phyloP scores from a whole-genome alignment of 352 stramenopile genomes.

The Phytophthora cactorum region DNA sequence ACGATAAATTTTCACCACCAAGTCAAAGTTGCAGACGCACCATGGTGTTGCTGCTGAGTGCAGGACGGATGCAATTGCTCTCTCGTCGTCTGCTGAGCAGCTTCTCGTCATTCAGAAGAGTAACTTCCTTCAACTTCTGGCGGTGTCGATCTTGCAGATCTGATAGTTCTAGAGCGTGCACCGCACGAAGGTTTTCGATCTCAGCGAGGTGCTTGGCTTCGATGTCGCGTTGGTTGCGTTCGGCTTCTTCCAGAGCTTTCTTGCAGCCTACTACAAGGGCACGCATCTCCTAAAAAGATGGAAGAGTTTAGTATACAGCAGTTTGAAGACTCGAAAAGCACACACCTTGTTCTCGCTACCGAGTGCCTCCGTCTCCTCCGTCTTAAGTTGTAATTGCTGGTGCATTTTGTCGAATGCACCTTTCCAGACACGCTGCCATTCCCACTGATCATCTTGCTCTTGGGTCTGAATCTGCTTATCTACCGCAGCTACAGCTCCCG shows the following conservation, averaged over 20 bases:
- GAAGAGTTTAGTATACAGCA: neutral
- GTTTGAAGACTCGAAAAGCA: neutral
- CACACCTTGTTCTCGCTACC: slow-evolving; percentile 54
- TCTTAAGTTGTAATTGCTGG: slow-evolving; percentile 41
- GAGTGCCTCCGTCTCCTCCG: slow-evolving; percentile 26
- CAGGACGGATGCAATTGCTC: slow-evolving; percentile 2
- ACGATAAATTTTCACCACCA: neutral
- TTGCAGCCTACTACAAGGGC: slow-evolving; percentile 46
- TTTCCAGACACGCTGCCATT: slow-evolving; percentile 78
- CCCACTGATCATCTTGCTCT: slow-evolving; percentile 69
- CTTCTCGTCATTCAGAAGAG: slow-evolving; percentile 44
- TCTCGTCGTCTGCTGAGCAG: slow-evolving; percentile 46
- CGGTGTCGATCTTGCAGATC: slow-evolving; percentile 54
- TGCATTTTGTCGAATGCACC: slow-evolving; percentile 71
- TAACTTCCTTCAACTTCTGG: slow-evolving; percentile 54
- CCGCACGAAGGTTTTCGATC: slow-evolving; percentile 47
- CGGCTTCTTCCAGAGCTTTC: slow-evolving; percentile 47
- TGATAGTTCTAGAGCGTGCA: slow-evolving; percentile 59
- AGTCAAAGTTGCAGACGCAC: neutral
- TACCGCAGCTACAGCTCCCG: slow-evolving; percentile 8
- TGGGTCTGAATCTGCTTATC: slow-evolving; percentile 65
- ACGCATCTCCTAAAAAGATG: slow-evolving; percentile 45
- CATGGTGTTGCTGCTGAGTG: slow-evolving; percentile 1
- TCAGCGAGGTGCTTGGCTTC: slow-evolving; percentile 47
- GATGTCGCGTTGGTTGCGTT: slow-evolving; percentile 38